Evolutionary conservation across 2,329 filamentous ascomycete genomes (phyloP).

Genomic region (Beauveria australis): DNA sequence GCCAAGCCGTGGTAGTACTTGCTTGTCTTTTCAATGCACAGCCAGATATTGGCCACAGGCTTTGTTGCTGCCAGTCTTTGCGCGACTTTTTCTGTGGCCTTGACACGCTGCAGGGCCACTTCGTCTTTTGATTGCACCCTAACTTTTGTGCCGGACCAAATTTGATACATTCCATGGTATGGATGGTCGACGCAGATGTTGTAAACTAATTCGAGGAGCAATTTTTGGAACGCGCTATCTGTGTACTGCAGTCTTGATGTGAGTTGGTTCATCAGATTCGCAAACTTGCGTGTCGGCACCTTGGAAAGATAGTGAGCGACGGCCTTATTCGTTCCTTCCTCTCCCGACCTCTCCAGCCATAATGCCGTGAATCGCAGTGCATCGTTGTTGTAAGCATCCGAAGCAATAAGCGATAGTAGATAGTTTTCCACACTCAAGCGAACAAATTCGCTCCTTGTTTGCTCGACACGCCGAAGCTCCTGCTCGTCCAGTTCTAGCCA

Average conservation of each 20-base stretch:
- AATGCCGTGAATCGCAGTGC: slow-evolving; percentile 86
- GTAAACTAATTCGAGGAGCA: slow-evolving; percentile 65
- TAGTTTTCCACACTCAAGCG: slow-evolving; percentile 89
- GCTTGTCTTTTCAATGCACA: slow-evolving; percentile 65
- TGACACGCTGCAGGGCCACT: slow-evolving; percentile 62
- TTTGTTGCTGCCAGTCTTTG: slow-evolving; percentile 49
- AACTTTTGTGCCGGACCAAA: slow-evolving; percentile 72
- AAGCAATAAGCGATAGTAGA: slow-evolving; percentile 72
- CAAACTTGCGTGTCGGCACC: slow-evolving; percentile 89
- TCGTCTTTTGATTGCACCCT: slow-evolving; percentile 65
- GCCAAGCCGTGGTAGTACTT: slow-evolving; percentile 58
- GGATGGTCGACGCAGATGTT: slow-evolving; percentile 89
- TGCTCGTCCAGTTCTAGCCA: slow-evolving; percentile 88
- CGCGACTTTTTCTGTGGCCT: slow-evolving; percentile 63
- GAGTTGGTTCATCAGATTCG: slow-evolving; percentile 86
- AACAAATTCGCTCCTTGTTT: slow-evolving; percentile 75
- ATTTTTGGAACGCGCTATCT: slow-evolving; percentile 62
- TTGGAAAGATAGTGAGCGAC: slow-evolving; percentile 61
- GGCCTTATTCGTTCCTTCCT: slow-evolving; percentile 66
- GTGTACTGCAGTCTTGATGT: slow-evolving; percentile 81
- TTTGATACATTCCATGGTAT: slow-evolving; percentile 94
- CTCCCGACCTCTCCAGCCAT: slow-evolving; percentile 84
- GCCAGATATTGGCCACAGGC: slow-evolving; percentile 51
- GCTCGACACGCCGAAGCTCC: slow-evolving; percentile 71
- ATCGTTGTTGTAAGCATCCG: slow-evolving; percentile 82